Percentiles rank a stretch among this genome's conserved stretches.
phyloP scores from a whole-genome alignment of 768 basidiomycete species.

The Nidularia pulvinata region DNA sequence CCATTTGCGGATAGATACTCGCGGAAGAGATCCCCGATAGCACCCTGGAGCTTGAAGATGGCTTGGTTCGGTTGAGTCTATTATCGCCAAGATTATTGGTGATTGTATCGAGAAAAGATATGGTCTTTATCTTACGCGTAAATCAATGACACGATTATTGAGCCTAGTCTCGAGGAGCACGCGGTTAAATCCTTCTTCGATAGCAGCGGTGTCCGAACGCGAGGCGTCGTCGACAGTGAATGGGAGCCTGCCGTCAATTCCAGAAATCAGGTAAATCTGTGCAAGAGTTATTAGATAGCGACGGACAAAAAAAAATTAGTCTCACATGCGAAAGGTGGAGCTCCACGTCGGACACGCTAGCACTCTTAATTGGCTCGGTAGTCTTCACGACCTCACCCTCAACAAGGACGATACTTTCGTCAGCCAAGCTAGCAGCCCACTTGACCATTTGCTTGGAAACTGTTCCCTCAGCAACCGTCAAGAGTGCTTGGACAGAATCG shows the following conservation, averaged over 20 bases:
- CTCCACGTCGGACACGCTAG: conserved; percentile 86
- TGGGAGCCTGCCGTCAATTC: conserved; percentile 77
- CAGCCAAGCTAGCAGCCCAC: conserved; percentile 76
- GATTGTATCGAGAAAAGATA: too few relatives aligned
- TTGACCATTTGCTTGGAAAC: conserved; percentile 98
- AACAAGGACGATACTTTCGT: conserved; percentile 91
- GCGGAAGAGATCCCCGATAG: conserved; percentile 88
- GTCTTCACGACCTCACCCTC: conserved; percentile 82
- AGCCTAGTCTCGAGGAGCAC: conserved; percentile 94
- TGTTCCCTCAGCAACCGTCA: conserved; percentile 67
- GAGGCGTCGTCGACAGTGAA: conserved; percentile 94
- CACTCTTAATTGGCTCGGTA: conserved; percentile 88
- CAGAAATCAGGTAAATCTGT: conserved; percentile 84
- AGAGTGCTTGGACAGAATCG: conserved; percentile 84
- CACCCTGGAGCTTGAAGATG: conserved; percentile 90
- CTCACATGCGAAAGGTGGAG: conserved; percentile 80
- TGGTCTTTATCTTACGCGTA: conserved; percentile 60
- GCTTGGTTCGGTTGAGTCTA: conserved; percentile 96
- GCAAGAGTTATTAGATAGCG: conserved; percentile 1
- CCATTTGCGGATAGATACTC: conserved; percentile 70
- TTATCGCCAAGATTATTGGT: too few relatives aligned
- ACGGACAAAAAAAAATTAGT: not conserved
- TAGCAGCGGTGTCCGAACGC: conserved; percentile 75
- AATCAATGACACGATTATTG: conserved; percentile 92
- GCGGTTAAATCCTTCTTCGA: conserved; percentile 60